Percentiles rank a stretch among this genome's conserved stretches.
These are phyloP conservation scores for Alternaria solani DNA, from an alignment of 2,329 filamentous ascomycete species.

Conservation along the genomic window DNA sequence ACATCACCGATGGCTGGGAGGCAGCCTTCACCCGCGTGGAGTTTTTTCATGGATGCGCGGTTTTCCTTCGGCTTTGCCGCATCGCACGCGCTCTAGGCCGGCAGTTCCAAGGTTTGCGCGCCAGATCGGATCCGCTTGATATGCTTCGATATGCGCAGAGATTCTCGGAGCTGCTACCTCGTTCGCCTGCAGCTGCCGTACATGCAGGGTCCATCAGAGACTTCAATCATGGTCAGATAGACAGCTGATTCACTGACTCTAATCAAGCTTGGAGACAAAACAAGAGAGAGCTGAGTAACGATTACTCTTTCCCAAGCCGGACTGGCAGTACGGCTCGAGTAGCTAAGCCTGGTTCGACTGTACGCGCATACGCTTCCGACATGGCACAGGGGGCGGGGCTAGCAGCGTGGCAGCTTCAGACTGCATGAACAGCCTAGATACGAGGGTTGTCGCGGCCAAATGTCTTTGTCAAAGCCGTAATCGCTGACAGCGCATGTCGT, in stretches of 20 bases:
- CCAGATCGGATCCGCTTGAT: slow-evolving; percentile 13
- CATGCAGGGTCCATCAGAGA: slow-evolving; percentile 19
- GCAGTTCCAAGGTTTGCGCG: not conserved
- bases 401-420: not conserved
- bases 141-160: slow-evolving; percentile 15
- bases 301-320: slow-evolving; percentile 7
- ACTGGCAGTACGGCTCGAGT: not conserved
- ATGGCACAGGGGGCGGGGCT: slow-evolving; percentile 5
- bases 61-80: not conserved
- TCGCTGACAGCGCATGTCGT: slow-evolving; percentile 39
- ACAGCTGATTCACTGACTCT: not conserved
- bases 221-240: slow-evolving; percentile 5
- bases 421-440: slow-evolving; percentile 1
- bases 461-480: slow-evolving; percentile 34
- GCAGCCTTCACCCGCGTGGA: slow-evolving; percentile 4
- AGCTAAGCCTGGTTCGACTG: not conserved
- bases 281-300: slow-evolving; percentile 25
- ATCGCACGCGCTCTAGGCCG: not conserved
- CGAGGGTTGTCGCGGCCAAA: not conserved
- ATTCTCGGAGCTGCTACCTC: slow-evolving; percentile 23
- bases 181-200: slow-evolving; percentile 4
- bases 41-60: not conserved
- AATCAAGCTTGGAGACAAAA: not conserved
- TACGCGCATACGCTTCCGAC: not conserved
- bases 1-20: slow-evolving; percentile 1